Base-by-base conservation (phyloP, 805 yeast genomes). In the Yamadazyma sp. region DNA sequence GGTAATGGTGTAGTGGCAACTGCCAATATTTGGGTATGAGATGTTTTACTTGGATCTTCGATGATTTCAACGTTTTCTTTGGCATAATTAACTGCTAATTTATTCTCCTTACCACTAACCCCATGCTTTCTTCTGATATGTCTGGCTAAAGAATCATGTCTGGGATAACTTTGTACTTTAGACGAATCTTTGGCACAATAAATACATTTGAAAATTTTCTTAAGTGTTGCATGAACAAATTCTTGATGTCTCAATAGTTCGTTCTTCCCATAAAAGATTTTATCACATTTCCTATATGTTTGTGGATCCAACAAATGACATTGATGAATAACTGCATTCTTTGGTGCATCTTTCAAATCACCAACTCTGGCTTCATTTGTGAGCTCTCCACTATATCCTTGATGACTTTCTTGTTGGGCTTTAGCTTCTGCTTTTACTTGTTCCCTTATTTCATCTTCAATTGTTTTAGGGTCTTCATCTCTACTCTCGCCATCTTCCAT, bases 101-200 rank as follows among this genome's bases (percentile, higher is more conserved):
- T 67, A 45, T 66, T 66, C 31, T 65, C 73, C 31, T 62, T 61
- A 3, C 73, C 73, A 3, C 69, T 63, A 15, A 67, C 58, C 1
- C 69, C 69, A 45, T 67, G 73, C 42, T 66, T 66, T 33, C 72
- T 48, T 16, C 72, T 48, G 7, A 67, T 63, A 39, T 67, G 73
- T 31, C 73, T 52, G 1, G 73, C 68, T 28, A 67, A 50, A 9
- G 70, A 64, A 42, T 67, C 73, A 42, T 66, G 70, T 13, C 72
- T 48, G 1, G 72, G 72, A 39, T 67, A 67, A 38, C 67, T 57
- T 42, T 65, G 70, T 0, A 62, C 57, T 38, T 55, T 60, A 7
- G 55, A 44, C 4, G 65, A 64, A 35, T 44, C 52, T 27, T 53
- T 44, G 17, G 62, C 49, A 45, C 73, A 67, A 36, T 64, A 67